Conservation (phyloP, 352 stramenopile species). For the Globisporangium uncinulatum region DNA sequence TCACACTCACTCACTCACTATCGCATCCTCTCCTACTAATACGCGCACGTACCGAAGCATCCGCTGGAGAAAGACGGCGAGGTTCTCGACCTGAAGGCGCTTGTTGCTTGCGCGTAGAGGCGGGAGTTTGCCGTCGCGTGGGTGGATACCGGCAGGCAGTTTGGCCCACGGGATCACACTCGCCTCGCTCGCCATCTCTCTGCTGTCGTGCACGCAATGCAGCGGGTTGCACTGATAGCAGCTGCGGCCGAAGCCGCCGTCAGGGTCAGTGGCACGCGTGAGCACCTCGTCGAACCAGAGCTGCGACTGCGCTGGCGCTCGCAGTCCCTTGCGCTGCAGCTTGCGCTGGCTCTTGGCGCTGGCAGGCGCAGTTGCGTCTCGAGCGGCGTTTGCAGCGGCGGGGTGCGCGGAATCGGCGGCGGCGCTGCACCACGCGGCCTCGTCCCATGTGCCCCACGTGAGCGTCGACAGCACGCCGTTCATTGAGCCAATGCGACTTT, state of each 20-base stretch:
- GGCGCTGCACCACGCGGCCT: constrained; percentile 18
- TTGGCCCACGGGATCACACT: constrained; percentile 52
- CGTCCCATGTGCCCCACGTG: constrained; percentile 78
- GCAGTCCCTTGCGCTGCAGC: constrained; percentile 38
- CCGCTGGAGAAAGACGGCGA: constrained; percentile 59
- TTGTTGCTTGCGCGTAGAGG: constrained; percentile 56
- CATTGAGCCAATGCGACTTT: constrained; percentile 23
- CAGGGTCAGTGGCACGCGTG: too few relatives aligned
- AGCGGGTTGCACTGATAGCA: constrained; percentile 64
- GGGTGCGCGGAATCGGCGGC: too few relatives aligned
- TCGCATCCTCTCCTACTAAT: background rate
- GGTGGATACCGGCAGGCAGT: constrained; percentile 63
- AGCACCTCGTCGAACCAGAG: constrained; percentile 76
- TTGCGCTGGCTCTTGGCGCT: constrained; percentile 43
- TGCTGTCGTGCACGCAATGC: constrained; percentile 25
- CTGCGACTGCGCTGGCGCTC: constrained; percentile 38
- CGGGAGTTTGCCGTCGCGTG: constrained; percentile 57
- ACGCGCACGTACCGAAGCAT: constrained; percentile 48
- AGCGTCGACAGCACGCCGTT: constrained; percentile 62
- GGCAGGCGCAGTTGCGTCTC: background rate
- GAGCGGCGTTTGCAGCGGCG: background rate
- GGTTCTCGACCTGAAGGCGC: constrained; percentile 72
- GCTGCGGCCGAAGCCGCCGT: constrained; percentile 27
- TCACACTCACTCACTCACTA: background rate
- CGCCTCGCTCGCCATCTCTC: background rate